These are phyloP conservation scores for Solanum virginianum DNA, from an alignment of 257 asterid species.

Conservation along the genomic window DNA sequence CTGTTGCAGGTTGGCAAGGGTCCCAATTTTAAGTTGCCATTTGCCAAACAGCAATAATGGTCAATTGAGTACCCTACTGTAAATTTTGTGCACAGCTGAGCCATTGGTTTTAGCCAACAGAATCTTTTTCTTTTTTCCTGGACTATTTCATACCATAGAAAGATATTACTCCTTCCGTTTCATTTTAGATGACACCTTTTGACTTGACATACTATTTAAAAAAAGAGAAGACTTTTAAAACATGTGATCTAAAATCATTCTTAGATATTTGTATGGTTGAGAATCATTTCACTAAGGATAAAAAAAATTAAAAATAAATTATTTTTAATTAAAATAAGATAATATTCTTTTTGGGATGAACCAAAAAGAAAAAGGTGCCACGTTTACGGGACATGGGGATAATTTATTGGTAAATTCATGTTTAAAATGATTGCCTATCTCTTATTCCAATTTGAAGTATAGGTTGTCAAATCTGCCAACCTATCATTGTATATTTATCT, in stretches of 20 bases:
- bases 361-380: too few relatives aligned
- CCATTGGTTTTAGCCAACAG: background rate
- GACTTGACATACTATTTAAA: too few relatives aligned
- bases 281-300: too few relatives aligned
- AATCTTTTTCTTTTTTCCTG: background rate
- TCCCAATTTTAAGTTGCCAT: background rate
- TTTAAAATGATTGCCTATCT: background rate
- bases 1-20: background rate
- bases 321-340: too few relatives aligned
- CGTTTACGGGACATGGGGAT: too few relatives aligned
- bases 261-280: too few relatives aligned
- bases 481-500: background rate
- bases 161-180: background rate
- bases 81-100: background rate
- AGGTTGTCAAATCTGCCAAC: background rate
- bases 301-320: too few relatives aligned
- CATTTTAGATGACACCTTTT: too few relatives aligned
- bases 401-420: background rate
- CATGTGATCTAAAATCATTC: too few relatives aligned
- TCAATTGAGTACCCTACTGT: background rate
- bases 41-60: background rate
- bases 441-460: background rate
- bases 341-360: fast-evolving
- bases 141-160: background rate
- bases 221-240: too few relatives aligned